Evolutionary conservation across 208 protist species (phyloP).

Genomic region (Pavlovales sp.): DNA sequence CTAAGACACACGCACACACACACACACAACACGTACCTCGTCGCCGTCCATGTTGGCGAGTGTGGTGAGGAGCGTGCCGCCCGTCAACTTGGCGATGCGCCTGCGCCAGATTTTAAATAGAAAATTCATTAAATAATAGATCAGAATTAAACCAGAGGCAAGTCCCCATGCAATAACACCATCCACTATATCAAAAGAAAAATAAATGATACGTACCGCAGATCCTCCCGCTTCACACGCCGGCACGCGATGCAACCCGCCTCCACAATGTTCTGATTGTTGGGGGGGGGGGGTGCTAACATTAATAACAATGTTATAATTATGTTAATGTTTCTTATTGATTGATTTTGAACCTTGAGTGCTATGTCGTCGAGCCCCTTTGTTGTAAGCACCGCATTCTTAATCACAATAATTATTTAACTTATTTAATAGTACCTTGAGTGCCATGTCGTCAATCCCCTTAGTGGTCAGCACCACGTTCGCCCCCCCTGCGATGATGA

Average conservation of each 20-base stretch:
- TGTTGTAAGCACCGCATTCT: too few relatives aligned
- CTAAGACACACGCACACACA: too few relatives aligned
- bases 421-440: too few relatives aligned
- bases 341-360: too few relatives aligned
- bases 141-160: neutral
- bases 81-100: conserved; percentile 92
- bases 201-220: conserved; percentile 27
- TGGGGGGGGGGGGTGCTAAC: too few relatives aligned
- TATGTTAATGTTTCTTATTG: too few relatives aligned
- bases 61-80: conserved; percentile 83
- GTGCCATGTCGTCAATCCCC: conserved; percentile 95
- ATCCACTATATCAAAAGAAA: conserved; percentile 54
- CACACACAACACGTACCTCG: too few relatives aligned
- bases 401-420: too few relatives aligned
- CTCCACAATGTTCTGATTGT: conserved; percentile 96
- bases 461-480: conserved; percentile 99
- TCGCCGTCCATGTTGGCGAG: conserved; percentile 94
- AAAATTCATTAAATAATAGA: neutral
- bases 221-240: conserved; percentile 68
- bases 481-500: conserved; percentile 72
- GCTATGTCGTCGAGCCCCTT: too few relatives aligned
- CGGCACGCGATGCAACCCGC: conserved; percentile 87
- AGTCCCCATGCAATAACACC: conserved; percentile 41
- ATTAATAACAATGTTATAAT: conserved; percentile 37
- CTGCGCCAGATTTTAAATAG: too few relatives aligned